Base-by-base conservation (phyloP, 768 basidiomycete species). In the Calocera cornea region DNA sequence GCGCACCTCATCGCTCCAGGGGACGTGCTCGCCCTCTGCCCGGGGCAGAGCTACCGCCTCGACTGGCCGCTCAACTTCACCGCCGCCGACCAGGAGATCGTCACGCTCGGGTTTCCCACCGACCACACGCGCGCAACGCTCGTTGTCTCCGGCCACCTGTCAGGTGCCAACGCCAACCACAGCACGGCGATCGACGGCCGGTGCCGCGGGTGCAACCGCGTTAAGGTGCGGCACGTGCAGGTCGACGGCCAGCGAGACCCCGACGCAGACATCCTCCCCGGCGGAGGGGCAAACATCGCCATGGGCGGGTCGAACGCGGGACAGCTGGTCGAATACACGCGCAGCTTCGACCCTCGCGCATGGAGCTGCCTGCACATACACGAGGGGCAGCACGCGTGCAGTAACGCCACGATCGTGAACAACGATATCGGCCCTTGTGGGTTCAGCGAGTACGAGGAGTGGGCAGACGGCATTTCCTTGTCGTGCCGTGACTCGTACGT, bases 371-470 rank as follows among this genome's bases (percentile, higher is more conserved):
- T 94, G 41, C 92, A 94, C 72, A 73, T 93, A 34, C 78, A 81
- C 0, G 86, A 92, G 74, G 92, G 91, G 2, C 75, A 80, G 36
- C 78, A 87, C 41, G 78, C 75, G 11, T 94, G 91, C 77, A 82
- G 78, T 67, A 85, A 86, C 66, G 79, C 77, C 16, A 83, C 83
- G 2, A 79, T 93, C 36, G 86, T 88, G 73, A 87, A 90, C 76
- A 93, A 93, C 71, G 88, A 92, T 70, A 86, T 93, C 49, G 92
- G 88, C 2, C 89, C 90, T 1, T 86, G 87, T 68, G 89, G 90
- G 10, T 79, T 79, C 2, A 85, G 87, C 67, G 69, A 71, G 1
- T 88, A 83, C 72, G 83, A 85, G 69, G 77, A 89, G 74, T 92
- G 90, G 90, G 88, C 90, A 0, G 90, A 91, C 73, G 90, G 90